Percentiles rank a stretch among this genome's conserved stretches.
Conservation (phyloP, 768 basidiomycete species). For the Mycena vitilis region DNA sequence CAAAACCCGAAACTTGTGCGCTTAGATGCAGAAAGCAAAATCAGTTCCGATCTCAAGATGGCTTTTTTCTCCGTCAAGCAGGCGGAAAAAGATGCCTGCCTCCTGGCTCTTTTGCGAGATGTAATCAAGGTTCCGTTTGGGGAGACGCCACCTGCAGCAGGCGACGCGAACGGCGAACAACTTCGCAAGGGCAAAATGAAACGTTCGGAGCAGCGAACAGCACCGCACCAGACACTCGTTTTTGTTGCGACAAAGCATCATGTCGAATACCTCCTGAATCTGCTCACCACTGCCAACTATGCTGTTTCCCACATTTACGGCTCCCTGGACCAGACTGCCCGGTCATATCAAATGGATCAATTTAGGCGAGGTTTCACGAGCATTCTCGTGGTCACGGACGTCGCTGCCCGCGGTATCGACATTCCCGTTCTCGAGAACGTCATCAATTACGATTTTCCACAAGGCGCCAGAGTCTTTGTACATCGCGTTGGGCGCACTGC, state of each 20-base stretch:
- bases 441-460: constrained; percentile 98
- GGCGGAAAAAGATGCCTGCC: constrained; percentile 92
- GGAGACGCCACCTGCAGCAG: constrained; percentile 44
- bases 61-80: constrained; percentile 94
- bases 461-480: constrained; percentile 92
- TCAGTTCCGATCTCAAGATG: constrained; percentile 93
- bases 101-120: constrained; percentile 86
- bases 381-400: constrained; percentile 96
- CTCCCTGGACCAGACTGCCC: constrained; percentile 91
- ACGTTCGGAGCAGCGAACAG: constrained; percentile 61
- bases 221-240: constrained; percentile 91
- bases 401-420: constrained; percentile 98
- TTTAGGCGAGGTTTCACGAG: constrained; percentile 86
- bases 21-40: constrained; percentile 96
- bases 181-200: constrained; percentile 65
- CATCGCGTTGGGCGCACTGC: constrained; percentile 98
- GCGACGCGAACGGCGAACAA: constrained; percentile 46
- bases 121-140: constrained; percentile 85
- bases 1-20: constrained; percentile 94
- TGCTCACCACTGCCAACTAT: constrained; percentile 86
- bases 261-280: constrained; percentile 89
- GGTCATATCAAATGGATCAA: constrained; percentile 89
- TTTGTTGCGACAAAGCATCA: constrained; percentile 99
- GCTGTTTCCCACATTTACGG: constrained; percentile 95
- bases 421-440: constrained; percentile 97